A percentile compares a stretch with the other conserved stretches of the same genome.
Evolutionary conservation across 2,329 filamentous ascomycete genomes (phyloP).

Genomic region (Colletotrichum sp.): DNA sequence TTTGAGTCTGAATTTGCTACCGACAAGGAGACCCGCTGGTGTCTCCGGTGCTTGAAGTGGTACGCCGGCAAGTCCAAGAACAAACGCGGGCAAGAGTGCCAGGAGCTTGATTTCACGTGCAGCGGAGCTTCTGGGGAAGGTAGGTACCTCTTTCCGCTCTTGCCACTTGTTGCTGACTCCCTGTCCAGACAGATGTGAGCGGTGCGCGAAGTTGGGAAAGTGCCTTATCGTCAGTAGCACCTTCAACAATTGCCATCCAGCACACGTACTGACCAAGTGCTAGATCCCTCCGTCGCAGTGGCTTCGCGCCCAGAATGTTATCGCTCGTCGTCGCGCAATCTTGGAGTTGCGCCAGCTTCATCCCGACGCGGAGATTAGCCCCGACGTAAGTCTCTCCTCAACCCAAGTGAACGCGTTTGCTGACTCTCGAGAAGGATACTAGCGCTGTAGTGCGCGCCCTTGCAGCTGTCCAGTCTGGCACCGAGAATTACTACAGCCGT

Average conservation of each 20-base stretch:
- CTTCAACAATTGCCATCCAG: not conserved
- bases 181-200: not conserved
- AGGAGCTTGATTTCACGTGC: not conserved
- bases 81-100: not conserved
- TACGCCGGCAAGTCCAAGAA: not conserved
- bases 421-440: accelerated
- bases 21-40: not conserved
- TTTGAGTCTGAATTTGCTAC: not conserved
- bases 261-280: not conserved
- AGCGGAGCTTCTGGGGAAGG: not conserved
- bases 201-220: not conserved
- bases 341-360: not conserved
- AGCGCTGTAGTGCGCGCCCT: not conserved
- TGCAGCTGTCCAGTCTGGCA: not conserved
- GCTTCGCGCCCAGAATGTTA: not conserved
- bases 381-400: not conserved
- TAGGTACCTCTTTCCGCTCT: too few species aligned
- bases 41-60: not conserved
- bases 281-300: not conserved
- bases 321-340: not conserved
- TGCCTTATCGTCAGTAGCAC: not conserved
- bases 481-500: not conserved
- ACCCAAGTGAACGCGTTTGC: not conserved
- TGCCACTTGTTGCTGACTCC: too few species aligned
- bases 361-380: not conserved